Conservation (phyloP, 768 basidiomycete species). For the Trametes cubensis region DNA sequence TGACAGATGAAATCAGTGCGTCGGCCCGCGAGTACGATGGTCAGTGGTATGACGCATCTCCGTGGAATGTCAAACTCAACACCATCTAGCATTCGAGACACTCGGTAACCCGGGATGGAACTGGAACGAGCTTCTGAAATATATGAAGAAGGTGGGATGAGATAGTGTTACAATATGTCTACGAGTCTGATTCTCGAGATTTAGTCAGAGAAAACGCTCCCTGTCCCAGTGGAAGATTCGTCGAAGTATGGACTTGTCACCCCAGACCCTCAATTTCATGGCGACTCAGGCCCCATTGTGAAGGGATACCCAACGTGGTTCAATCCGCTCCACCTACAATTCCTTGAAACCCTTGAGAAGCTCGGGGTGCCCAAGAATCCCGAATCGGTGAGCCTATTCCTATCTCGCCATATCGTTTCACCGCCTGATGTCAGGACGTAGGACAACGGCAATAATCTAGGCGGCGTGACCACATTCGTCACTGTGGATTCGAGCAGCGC, state of each 20-base stretch:
- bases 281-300: conserved; percentile 24
- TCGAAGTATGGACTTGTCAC: background rate
- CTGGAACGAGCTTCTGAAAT: conserved; percentile 29
- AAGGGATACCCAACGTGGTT: conserved; percentile 20
- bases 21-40: conserved; percentile 19
- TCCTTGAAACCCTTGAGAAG: conserved; percentile 18
- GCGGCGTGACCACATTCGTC: background rate
- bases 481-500: conserved; percentile 3
- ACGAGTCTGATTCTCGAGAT: background rate
- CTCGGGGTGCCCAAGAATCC: conserved; percentile 24
- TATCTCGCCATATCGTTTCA: too few species aligned
- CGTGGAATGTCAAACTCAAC: background rate
- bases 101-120: conserved; percentile 35
- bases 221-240: background rate
- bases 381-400: conserved; percentile 10
- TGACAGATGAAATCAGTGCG: background rate
- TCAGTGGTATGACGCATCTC: background rate
- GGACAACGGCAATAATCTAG: background rate
- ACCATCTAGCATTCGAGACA: conserved; percentile 15
- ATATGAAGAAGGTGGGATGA: conserved; percentile 27
- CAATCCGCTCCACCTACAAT: conserved; percentile 13
- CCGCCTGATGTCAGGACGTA: background rate
- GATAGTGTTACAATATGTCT: background rate
- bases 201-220: conserved; percentile 9
- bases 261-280: conserved; percentile 14